Conservation (phyloP, 2,329 filamentous ascomycete genomes). For the Trichoderma cornu-damae region DNA sequence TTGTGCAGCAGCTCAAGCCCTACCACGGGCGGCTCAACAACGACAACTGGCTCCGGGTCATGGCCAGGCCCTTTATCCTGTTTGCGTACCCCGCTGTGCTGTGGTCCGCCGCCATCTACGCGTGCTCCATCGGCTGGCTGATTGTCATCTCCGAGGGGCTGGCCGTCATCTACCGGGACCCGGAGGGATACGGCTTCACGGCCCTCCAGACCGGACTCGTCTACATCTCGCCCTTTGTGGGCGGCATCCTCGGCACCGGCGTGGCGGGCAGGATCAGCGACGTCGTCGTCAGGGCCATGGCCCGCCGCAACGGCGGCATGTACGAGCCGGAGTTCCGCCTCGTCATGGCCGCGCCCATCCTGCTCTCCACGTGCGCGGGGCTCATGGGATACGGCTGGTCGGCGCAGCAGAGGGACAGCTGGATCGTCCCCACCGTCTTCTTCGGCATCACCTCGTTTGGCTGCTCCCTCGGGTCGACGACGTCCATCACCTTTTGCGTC, state of each 20-base stretch:
- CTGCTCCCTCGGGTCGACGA: slow-evolving; percentile 84
- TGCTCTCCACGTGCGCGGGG: slow-evolving; percentile 72
- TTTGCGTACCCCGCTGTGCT: slow-evolving; percentile 84
- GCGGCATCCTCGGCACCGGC: slow-evolving; percentile 82
- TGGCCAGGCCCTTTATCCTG: slow-evolving; percentile 74
- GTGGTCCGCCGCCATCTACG: slow-evolving; percentile 81
- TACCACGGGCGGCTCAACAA: slow-evolving; percentile 73
- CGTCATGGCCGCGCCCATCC: slow-evolving; percentile 78
- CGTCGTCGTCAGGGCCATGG: slow-evolving; percentile 74
- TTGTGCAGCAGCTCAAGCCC: slow-evolving; percentile 65
- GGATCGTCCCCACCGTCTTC: slow-evolving; percentile 91
- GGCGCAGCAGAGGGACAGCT: slow-evolving; percentile 65
- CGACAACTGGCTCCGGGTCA: slow-evolving; percentile 75
- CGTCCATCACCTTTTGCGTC: slow-evolving; percentile 87
- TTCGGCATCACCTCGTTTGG: slow-evolving; percentile 91
- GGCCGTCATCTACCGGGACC: slow-evolving; percentile 68
- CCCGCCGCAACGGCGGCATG: slow-evolving; percentile 79
- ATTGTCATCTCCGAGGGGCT: slow-evolving; percentile 91
- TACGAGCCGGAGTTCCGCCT: slow-evolving; percentile 94
- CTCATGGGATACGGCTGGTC: slow-evolving; percentile 98
- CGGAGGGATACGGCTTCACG: slow-evolving; percentile 70
- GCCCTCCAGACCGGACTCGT: slow-evolving; percentile 77
- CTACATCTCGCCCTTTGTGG: slow-evolving; percentile 85
- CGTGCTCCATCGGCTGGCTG: slow-evolving; percentile 87
- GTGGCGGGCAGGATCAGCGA: slow-evolving; percentile 88